These are phyloP conservation scores for Phytophthora pini DNA, from an alignment of 352 stramenopile genomes.

Conservation along the genomic window DNA sequence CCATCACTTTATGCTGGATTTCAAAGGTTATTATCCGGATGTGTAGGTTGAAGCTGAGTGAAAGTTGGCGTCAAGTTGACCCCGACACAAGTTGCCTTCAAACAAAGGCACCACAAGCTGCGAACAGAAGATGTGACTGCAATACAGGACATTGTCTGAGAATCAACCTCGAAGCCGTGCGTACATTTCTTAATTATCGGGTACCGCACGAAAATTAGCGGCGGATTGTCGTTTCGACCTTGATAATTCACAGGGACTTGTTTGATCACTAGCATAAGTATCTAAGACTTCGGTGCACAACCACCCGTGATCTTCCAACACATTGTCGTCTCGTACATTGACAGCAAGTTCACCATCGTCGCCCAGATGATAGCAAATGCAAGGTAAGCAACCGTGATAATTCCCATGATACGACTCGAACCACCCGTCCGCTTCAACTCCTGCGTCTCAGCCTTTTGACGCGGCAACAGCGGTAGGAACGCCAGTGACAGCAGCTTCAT, in stretches of 20 bases:
- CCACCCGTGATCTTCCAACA: conserved; percentile 69
- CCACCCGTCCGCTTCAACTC: conserved; percentile 49
- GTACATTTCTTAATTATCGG: too few relatives aligned
- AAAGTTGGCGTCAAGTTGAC: background rate
- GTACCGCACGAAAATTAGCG: too few relatives aligned
- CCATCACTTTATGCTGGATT: conserved; percentile 1
- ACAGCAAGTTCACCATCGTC: conserved; percentile 53
- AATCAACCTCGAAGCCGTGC: too few relatives aligned
- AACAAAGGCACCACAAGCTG: too few relatives aligned
- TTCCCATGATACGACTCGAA: conserved; percentile 43
- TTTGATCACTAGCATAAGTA: too few relatives aligned
- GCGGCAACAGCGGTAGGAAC: conserved; percentile 57
- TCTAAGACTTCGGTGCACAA: conserved; percentile 39
- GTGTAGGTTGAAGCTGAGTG: conserved; percentile 4
- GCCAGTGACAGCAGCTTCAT: conserved; percentile 62
- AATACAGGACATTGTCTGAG: too few relatives aligned
- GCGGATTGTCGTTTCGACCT: too few relatives aligned
- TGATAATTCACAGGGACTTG: too few relatives aligned
- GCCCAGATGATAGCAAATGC: conserved; percentile 44
- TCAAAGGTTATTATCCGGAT: background rate
- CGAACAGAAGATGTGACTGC: too few relatives aligned
- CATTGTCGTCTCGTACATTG: conserved; percentile 58
- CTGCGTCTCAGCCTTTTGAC: conserved; percentile 57
- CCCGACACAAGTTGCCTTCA: too few relatives aligned
- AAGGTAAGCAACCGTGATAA: conserved; percentile 45